phyloP scores from a whole-genome alignment of 108 stramenopile species.

The Discostella pseudostelligera region DNA sequence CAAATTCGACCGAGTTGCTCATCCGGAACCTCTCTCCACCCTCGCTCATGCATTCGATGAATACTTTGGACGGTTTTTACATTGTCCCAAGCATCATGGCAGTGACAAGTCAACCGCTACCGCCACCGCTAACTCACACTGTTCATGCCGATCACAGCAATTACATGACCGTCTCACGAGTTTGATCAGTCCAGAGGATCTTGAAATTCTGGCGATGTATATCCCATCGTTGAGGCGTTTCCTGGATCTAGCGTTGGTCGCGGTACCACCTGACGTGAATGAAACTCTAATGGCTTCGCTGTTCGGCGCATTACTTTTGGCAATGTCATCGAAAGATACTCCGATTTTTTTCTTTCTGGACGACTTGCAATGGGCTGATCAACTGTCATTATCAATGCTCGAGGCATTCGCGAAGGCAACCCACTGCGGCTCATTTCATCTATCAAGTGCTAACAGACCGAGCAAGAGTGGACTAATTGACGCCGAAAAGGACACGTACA shows the following conservation, averaged over 20 bases:
- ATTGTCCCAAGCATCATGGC: not conserved
- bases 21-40: conserved; percentile 8
- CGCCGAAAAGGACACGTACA: not conserved
- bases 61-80: conserved; percentile 3
- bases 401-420: conserved; percentile 25
- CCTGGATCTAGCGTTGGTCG: not conserved
- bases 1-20: conserved; percentile 22
- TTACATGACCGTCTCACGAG: not conserved
- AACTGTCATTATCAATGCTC: conserved; percentile 35
- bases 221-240: conserved; percentile 5
- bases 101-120: not conserved
- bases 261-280: not conserved
- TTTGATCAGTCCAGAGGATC: conserved; percentile 1
- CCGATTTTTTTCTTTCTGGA: conserved; percentile 46
- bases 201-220: conserved; percentile 7
- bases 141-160: not conserved
- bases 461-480: not conserved
- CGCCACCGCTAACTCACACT: not conserved
- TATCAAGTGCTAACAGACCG: not conserved
- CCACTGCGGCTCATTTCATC: not conserved
- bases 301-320: not conserved
- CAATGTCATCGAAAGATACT: not conserved
- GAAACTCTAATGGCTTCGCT: too few species aligned
- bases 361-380: conserved; percentile 66
- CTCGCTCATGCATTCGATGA: conserved; percentile 21